Base-by-base conservation (phyloP, 176 grass and related monocot genomes). In the Puccinellia tenuiflora region DNA sequence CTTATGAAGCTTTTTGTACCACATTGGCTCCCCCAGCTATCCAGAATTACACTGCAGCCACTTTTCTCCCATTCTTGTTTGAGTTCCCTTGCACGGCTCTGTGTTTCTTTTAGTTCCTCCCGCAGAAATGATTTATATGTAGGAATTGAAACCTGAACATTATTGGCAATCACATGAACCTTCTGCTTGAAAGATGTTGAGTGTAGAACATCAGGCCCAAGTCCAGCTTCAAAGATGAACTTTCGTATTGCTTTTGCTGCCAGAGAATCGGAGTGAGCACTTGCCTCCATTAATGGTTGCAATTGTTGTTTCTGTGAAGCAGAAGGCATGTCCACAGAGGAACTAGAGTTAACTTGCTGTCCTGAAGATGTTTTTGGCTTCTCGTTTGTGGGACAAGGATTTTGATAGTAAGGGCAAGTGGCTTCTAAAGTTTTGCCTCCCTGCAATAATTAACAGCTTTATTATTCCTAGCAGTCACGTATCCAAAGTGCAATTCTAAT, bases 31-130 rank as follows among this genome's bases (percentile, higher is more conserved):
- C 37, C 87, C 96, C 96, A 98, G 55, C 69, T 86, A 85, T 98
- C 90, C 20, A 98, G 70, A 67, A 98, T 78, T 31, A 98, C 69
- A 64, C 67, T 95, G 59, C 96, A 98, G 26, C 96, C 86, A 56
- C 45, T 90, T 81, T 16, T 81, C 33, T 74, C 79, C 96, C 96
- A 98, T 39, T 78, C 88, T 15, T 85, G 43, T 82, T 71, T 95
- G 75, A 98, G 48, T 82, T 54, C 31, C 72, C 83, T 88, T 76
- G 80, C 73, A 62, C 40, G 66, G 8, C 17, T 53, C 66, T 88
- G 24, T 86, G 83, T 74, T 86, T 95, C 92, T 57, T 31, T 80
- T 39, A 91, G 63, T 76, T 98, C 84, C 33, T 91, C 69, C 53
- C 90, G 87, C 17, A 98, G 72, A 68, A 98, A 86, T 53, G 75